A percentile compares a stretch with the other conserved stretches of the same genome.
Conservation (phyloP, 371 early-diverging fungal genomes). For the Dinochytrium kinnereticum region DNA sequence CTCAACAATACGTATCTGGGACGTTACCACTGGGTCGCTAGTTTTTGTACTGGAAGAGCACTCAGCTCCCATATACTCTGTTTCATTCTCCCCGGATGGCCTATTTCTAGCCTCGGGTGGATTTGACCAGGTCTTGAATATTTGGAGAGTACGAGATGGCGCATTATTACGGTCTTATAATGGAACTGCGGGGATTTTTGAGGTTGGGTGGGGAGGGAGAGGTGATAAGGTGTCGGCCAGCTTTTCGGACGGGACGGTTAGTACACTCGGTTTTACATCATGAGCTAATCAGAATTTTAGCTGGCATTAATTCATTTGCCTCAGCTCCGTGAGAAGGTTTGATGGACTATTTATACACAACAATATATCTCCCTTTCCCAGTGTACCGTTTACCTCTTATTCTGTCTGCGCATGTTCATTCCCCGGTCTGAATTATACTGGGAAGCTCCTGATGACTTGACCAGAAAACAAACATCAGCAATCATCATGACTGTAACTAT, state of each 20-base stretch:
- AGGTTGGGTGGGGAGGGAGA: slow-evolving; percentile 34
- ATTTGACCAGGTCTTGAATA: slow-evolving; percentile 78
- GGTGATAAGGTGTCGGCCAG: slow-evolving; percentile 37
- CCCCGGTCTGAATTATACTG: too few species aligned
- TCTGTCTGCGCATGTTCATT: too few species aligned
- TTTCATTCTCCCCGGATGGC: slow-evolving; percentile 88
- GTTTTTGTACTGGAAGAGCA: slow-evolving; percentile 79
- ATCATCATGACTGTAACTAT: too few species aligned
- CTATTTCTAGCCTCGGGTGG: slow-evolving; percentile 83
- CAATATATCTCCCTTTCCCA: too few species aligned
- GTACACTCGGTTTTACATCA: background rate
- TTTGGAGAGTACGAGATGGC: slow-evolving; percentile 78
- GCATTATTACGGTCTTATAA: slow-evolving; percentile 21
- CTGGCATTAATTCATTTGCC: slow-evolving; percentile 3
- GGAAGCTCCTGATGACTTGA: too few species aligned
- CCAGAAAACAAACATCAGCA: too few species aligned
- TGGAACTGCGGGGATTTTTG: slow-evolving; percentile 30
- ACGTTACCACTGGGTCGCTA: slow-evolving; percentile 71
- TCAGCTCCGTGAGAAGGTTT: background rate
- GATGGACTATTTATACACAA: too few species aligned
- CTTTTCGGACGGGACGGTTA: slow-evolving; percentile 32
- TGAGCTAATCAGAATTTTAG: background rate
- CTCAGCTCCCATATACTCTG: slow-evolving; percentile 79
- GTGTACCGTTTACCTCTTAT: too few species aligned
- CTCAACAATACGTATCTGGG: slow-evolving; percentile 89